phyloP scores from a whole-genome alignment of 306 rosid species.

The Quercus suber region DNA sequence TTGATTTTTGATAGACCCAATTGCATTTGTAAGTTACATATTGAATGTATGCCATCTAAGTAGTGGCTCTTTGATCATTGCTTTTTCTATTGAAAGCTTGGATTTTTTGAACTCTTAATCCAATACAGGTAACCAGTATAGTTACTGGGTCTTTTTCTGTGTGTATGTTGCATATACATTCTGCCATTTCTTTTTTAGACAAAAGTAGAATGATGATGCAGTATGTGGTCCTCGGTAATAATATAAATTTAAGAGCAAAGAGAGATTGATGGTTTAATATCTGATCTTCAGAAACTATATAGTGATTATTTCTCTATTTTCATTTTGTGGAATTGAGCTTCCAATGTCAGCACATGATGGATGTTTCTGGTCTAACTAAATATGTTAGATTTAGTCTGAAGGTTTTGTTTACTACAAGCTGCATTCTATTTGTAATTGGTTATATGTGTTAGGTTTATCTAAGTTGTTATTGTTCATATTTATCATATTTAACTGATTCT shows the following conservation, averaged over 20 bases:
- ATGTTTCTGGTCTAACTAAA: neutral
- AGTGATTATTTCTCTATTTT: neutral
- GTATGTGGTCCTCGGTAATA: no score
- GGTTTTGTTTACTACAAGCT: neutral
- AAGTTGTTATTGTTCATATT: neutral
- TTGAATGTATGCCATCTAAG: neutral
- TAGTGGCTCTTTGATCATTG: neutral
- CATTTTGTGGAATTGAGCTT: neutral
- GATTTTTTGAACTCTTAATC: neutral
- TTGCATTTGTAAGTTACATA: neutral
- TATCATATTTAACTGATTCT: slow-evolving; percentile 6
- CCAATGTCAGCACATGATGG: neutral
- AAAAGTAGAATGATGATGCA: neutral
- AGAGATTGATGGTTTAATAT: no score
- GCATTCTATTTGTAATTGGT: neutral
- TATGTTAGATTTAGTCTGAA: neutral
- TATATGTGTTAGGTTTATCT: neutral
- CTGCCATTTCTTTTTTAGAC: neutral
- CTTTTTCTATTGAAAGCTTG: neutral
- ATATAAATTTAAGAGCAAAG: no score
- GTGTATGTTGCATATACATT: neutral
- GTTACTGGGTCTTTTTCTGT: neutral
- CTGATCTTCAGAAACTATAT: neutral
- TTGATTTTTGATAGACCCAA: neutral
- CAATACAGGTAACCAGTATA: neutral